Conservation (phyloP, 139 green algal genomes). For the Raphidocelis subcapitata region DNA sequence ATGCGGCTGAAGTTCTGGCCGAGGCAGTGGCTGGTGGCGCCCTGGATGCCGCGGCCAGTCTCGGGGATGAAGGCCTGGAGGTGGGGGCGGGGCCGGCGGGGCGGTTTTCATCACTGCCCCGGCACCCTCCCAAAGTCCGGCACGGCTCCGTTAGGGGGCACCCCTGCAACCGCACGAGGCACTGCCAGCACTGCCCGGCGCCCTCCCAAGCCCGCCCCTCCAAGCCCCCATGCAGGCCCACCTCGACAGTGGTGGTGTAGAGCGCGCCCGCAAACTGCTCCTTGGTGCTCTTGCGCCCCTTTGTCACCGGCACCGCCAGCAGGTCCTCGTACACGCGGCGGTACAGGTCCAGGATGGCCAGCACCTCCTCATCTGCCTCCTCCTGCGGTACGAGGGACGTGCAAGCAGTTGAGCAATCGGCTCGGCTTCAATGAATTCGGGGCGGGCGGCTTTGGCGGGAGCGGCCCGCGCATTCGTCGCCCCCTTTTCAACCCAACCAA, state of each 20-base stretch:
- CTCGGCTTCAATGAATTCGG: too few species aligned
- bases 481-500: too few species aligned
- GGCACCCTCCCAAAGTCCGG: too few species aligned
- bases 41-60: constrained; percentile 94
- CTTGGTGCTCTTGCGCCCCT: constrained; percentile 89
- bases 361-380: constrained; percentile 93
- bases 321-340: constrained; percentile 92
- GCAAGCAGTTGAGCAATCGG: too few species aligned
- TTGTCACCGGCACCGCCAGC: constrained; percentile 92
- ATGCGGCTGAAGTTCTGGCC: constrained; percentile 98
- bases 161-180: too few species aligned
- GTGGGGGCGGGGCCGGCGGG: not conserved
- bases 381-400: constrained; percentile 30
- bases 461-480: too few species aligned
- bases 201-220: too few species aligned
- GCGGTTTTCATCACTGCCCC: too few species aligned
- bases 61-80: constrained; percentile 88
- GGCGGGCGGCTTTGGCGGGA: too few species aligned
- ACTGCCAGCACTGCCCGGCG: too few species aligned
- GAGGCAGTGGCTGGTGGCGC: constrained; percentile 94
- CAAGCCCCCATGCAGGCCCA: constrained; percentile 8
- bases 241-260: constrained; percentile 97
- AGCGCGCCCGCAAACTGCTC: constrained; percentile 98
- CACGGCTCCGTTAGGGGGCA: too few species aligned
- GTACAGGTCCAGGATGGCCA: constrained; percentile 95